phyloP scores from a whole-genome alignment of 2,329 filamentous ascomycete species.

The Eutypa lata region DNA sequence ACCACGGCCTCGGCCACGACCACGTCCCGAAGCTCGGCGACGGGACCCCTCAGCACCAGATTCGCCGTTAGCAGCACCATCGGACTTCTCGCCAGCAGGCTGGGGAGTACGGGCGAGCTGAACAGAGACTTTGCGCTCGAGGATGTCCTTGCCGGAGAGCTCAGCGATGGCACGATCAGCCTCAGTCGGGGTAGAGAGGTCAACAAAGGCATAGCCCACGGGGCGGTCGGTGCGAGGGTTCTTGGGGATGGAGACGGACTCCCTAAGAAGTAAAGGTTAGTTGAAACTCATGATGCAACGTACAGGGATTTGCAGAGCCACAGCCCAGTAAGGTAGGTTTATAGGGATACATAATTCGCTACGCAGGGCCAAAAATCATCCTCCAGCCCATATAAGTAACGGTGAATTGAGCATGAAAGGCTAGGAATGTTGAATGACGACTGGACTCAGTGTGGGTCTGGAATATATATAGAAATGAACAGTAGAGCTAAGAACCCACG shows the following conservation, averaged over 20 bases:
- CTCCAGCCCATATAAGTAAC: background rate
- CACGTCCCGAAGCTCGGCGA: constrained; percentile 61
- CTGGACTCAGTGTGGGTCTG: too few relatives aligned
- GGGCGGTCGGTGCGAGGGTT: constrained; percentile 98
- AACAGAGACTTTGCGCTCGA: constrained; percentile 98
- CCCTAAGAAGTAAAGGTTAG: constrained; percentile 52
- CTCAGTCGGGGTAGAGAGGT: constrained; percentile 90
- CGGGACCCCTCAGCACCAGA: constrained; percentile 65
- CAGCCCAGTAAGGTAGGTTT: too few relatives aligned
- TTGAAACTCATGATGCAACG: background rate
- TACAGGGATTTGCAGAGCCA: too few relatives aligned
- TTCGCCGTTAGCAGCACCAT: constrained; percentile 70
- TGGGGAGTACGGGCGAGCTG: constrained; percentile 98
- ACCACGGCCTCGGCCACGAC: constrained; percentile 63
- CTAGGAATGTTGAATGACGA: too few relatives aligned
- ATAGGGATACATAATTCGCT: background rate
- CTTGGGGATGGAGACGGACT: constrained; percentile 98
- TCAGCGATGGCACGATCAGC: constrained; percentile 93
- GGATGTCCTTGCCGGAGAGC: constrained; percentile 95
- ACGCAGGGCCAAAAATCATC: background rate
- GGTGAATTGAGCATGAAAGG: background rate
- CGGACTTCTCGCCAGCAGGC: constrained; percentile 71
- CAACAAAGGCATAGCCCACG: constrained; percentile 98
- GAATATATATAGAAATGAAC: too few relatives aligned
- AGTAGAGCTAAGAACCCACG: too few relatives aligned